Conservation (phyloP, 2,329 filamentous ascomycete genomes). For the Fusarium bactridioides region DNA sequence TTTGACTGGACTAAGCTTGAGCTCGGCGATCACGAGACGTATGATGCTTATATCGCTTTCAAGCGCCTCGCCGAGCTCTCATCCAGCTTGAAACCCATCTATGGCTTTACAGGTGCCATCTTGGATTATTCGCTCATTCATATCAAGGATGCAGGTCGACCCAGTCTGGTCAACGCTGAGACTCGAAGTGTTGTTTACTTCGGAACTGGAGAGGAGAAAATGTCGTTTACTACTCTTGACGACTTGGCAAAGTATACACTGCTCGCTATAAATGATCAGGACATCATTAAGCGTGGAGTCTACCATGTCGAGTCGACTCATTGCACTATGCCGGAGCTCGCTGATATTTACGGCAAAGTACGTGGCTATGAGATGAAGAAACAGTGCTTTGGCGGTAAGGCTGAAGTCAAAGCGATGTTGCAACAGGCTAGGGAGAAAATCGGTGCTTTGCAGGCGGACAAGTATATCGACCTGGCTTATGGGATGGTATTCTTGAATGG, state of each 20-base stretch:
- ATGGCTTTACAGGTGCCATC: background rate
- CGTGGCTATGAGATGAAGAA: background rate
- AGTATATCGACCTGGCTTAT: slow-evolving; percentile 8
- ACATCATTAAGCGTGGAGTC: background rate
- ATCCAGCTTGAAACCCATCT: background rate
- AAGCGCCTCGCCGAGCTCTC: slow-evolving; percentile 11
- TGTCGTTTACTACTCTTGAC: background rate
- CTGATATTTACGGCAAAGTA: background rate
- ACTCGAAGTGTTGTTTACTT: background rate
- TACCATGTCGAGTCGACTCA: background rate
- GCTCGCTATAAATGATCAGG: background rate
- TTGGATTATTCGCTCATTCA: slow-evolving; percentile 1
- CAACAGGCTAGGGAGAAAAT: background rate
- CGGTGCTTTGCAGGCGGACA: background rate
- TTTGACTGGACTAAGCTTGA: slow-evolving; percentile 5
- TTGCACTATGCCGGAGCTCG: background rate
- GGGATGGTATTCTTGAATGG: background rate
- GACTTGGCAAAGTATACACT: slow-evolving; percentile 1
- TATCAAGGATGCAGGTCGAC: background rate
- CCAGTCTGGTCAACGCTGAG: background rate
- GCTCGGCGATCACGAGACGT: slow-evolving; percentile 3
- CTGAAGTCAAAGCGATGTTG: background rate
- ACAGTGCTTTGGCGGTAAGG: background rate
- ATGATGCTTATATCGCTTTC: slow-evolving; percentile 9
- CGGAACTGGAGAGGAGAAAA: background rate